Base-by-base conservation (phyloP, 306 rosid species). In the Vigna nakashimae region DNA sequence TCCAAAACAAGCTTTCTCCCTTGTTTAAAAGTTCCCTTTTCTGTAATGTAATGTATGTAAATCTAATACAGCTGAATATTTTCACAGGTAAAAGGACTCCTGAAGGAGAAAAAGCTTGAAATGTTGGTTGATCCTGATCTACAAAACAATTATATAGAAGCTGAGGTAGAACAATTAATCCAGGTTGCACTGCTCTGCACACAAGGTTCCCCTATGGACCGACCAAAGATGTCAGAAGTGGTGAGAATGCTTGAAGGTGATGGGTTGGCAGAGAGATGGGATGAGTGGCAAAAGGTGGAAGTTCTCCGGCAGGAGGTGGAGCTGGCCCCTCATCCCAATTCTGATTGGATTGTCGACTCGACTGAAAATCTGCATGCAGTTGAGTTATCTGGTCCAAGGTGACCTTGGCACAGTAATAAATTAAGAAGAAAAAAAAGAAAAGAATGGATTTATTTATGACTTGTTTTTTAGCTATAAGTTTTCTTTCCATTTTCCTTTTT, bases 191-290 rank as follows among this genome's bases (percentile, higher is more conserved):
- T 95, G 73, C 98, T 95, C 42, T 92, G 99, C 92, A 95, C 99
- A 11, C 99, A 91, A 90, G 94, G 97, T 67, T 92, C 96, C 4
- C 99, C 99, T 7, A 92, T 89, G 92, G 98, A 92, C 74, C 85
- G 99, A 32, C 99, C 99, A 0, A 95, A 95, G 93, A 95, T 95
- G 99, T 92, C 98, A 0, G 99, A 95, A 13, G 99, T 92, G 80
- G 99, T 92, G 72, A 89, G 99, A 84, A 95, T 92, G 99, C 97
- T 95, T 0, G 99, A 95, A 88, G 97, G 99, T 0, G 99, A 91
- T 30, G 99, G 99, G 38, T 86, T 95, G 90, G 99, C 96, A 1
- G 99, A 95, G 85, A 88, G 94, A 86, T 95, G 99, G 99, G 98
- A 95, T 26, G 98, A 95, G 80, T 95, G 99, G 99, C 99, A 92